These are phyloP conservation scores for Phytophthora megakarya DNA, from an alignment of 352 stramenopile genomes.

Conservation along the genomic window DNA sequence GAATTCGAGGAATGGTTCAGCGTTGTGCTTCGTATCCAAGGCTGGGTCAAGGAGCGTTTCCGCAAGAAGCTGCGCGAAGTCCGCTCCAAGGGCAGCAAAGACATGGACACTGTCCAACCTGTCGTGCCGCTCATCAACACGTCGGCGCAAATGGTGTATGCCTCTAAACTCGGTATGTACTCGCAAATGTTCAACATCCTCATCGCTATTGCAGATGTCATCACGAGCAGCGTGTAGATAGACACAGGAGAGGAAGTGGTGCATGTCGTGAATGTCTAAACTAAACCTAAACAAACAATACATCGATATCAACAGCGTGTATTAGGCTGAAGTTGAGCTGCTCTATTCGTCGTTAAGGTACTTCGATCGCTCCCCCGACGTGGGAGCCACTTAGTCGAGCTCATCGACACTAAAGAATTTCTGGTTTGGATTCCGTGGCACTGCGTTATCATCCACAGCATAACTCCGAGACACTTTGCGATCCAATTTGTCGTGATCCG, in stretches of 20 bases:
- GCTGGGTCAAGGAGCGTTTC: conserved; percentile 72
- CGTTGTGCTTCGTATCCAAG: conserved; percentile 73
- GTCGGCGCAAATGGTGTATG: conserved; percentile 70
- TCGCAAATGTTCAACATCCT: conserved; percentile 82
- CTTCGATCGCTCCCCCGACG: not conserved
- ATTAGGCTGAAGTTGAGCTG: not conserved
- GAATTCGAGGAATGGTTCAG: conserved; percentile 86
- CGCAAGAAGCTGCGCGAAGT: conserved; percentile 62
- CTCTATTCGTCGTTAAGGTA: conserved; percentile 1
- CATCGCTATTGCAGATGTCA: conserved; percentile 71
- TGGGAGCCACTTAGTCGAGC: conserved; percentile 38
- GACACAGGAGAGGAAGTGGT: conserved; percentile 1
- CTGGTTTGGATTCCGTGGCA: conserved; percentile 2
- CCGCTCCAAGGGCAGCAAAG: conserved; percentile 54
- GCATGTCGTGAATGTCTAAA: conserved; percentile 20
- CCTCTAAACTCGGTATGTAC: conserved; percentile 82
- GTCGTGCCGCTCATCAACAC: conserved; percentile 63
- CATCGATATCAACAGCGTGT: not conserved
- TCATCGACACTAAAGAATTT: conserved; percentile 68
- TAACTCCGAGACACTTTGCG: conserved; percentile 14
- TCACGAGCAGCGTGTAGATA: conserved; percentile 51
- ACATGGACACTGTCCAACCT: conserved; percentile 27
- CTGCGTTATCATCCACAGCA: conserved; percentile 17
- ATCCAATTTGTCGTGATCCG: conserved; percentile 12
- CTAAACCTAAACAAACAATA: conserved; percentile 6